Evolutionary conservation across 1,284 basidiomycete genomes (phyloP), one percentile per base, ranked within the genome.

Genomic region (Cryptococcus jaspeensis): DNA sequence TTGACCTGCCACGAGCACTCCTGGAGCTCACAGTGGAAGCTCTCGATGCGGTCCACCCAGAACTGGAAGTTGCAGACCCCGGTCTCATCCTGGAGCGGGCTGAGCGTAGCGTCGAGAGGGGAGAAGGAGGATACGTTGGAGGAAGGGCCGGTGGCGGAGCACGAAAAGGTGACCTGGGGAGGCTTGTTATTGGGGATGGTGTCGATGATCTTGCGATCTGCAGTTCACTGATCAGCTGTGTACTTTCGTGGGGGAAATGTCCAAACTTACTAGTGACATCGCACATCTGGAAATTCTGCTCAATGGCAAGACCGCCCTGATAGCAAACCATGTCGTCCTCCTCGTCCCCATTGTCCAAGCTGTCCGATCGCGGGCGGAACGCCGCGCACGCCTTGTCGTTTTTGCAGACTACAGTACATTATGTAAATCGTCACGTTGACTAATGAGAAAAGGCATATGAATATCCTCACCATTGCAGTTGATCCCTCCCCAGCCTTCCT

Each of bases 281-380:
- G 79, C 95, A 99, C 85, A 96, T 91, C 75, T 99, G 95, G 75
- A 93, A 92, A 69, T 93, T 93, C 73, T 85, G 87, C 76, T 90
- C 88, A 15, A 99, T 88, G 0, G 92, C 92, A 69, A 89, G 84
- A 13, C 95, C 95, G 44, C 89, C 91, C 55, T 83, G 88, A 81
- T 96, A 95, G 77, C 95, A 99, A 0, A 90, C 91, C 86, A 96
- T 94, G 65, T 92, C 89, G 42, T 76, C 73, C 20, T 76, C 77
- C 2, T 82, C 72, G 4, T 69, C 81, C 78, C 52, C 81, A 25
- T 83, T 83, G 22, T 50, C 65, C 22, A 64, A 71, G 56, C 55
- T 41, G 3, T 65, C 69, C 56, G 60, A 61, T 1, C 80, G 80
- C 25, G 90, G 81, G 16, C 87, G 87, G 73, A 93, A 92, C 2